phyloP scores from a whole-genome alignment of 306 rosid genomes.

The Delonix regia region DNA sequence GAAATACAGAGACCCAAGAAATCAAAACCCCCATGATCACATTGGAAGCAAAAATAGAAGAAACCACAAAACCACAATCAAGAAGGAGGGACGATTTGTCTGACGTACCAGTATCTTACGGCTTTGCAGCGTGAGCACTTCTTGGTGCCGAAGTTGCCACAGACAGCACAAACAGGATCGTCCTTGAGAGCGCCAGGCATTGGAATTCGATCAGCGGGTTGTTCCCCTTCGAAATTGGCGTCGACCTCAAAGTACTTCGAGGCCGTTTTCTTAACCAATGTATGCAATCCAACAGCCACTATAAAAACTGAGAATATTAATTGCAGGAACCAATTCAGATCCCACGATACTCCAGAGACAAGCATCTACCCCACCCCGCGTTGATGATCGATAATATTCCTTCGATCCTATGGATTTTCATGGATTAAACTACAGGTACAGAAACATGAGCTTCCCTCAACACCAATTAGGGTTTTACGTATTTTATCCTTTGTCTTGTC shows the following conservation, averaged over 20 bases:
- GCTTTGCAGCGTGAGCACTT: conserved; percentile 90
- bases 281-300: conserved; percentile 55
- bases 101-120: conserved; percentile 70
- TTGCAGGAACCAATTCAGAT: conserved; percentile 89
- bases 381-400: conserved; percentile 43
- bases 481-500: background rate
- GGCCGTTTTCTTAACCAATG: conserved; percentile 76
- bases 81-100: background rate
- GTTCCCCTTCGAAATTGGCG: conserved; percentile 75
- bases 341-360: conserved; percentile 70
- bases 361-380: conserved; percentile 75
- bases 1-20: background rate
- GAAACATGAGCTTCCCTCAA: background rate
- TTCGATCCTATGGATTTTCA: conserved; percentile 50
- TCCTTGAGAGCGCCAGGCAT: conserved; percentile 59
- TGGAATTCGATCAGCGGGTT: conserved; percentile 43
- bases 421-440: conserved; percentile 41
- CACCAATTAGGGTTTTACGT: background rate
- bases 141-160: conserved; percentile 52
- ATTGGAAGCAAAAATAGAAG: background rate
- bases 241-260: conserved; percentile 86
- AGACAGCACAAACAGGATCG: conserved; percentile 57
- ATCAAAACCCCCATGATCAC: background rate
- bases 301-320: conserved; percentile 54
- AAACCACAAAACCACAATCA: background rate